Evolutionary conservation across 805 yeast species (phyloP).

Genomic region (Saturnispora zaruensis): DNA sequence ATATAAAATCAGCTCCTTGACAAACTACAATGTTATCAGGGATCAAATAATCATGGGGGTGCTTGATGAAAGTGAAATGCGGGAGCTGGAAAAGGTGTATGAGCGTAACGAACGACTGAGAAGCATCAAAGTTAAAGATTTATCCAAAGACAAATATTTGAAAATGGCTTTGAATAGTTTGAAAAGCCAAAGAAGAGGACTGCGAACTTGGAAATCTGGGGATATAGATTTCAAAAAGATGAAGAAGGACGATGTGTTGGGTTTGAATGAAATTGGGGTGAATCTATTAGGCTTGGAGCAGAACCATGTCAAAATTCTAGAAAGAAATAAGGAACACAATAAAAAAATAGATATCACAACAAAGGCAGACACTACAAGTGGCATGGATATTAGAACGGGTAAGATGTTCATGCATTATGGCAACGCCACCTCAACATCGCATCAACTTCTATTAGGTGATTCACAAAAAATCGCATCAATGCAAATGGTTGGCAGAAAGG

Average conservation of each 20-base stretch:
- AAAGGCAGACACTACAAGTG: not conserved
- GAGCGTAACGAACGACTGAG: slow-evolving; percentile 5
- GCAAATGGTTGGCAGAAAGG: not conserved
- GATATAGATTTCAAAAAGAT: not conserved
- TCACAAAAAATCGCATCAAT: not conserved
- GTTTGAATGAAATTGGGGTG: slow-evolving; percentile 8
- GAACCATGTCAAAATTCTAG: not conserved
- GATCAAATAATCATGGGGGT: slow-evolving; percentile 1
- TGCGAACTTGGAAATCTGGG: slow-evolving; percentile 8
- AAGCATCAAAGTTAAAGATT: slow-evolving; percentile 6
- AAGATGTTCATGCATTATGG: not conserved
- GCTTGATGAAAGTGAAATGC: not conserved
- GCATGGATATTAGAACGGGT: not conserved
- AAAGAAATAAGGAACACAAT: not conserved
- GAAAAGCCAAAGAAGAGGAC: not conserved
- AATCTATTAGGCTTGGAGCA: slow-evolving; percentile 1
- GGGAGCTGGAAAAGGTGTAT: not conserved
- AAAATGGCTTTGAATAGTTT: slow-evolving; percentile 8
- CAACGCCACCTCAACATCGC: not conserved
- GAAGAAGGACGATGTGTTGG: not conserved
- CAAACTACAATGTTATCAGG: slow-evolving; percentile 16
- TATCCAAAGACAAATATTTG: slow-evolving; percentile 9
- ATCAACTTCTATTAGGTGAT: not conserved
- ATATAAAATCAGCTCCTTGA: slow-evolving; percentile 11
- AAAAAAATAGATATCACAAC: not conserved